Evolutionary conservation across 768 basidiomycete species (phyloP), one percentile per base, ranked within the genome.

Genomic region (Clavaria fumosa): DNA sequence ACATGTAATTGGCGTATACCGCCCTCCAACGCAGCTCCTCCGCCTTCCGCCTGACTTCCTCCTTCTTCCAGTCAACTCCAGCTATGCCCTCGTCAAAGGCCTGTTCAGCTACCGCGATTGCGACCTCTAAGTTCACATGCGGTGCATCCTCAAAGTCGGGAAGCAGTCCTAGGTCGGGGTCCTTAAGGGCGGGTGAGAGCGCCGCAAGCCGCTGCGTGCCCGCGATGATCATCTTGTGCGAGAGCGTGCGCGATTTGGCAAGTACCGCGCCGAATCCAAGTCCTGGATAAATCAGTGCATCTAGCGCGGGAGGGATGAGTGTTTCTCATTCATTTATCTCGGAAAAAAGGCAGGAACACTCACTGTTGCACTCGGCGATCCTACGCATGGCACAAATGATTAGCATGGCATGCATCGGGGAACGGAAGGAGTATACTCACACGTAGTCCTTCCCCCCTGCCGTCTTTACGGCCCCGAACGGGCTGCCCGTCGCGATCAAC

Each of bases 151-250:
- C 65, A 34, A 91, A 75, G 46, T 82, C 78, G 0, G 88, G 84
- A 3, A 91, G 60, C 18, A 91, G 68, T 0, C 76, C 69, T 31
- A 66, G 60, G 44, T 82, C 74, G 0, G 78, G 76, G 49, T 88
- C 75, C 22, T 68, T 66, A 41, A 76, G 61, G 0, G 73, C 85
- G 2, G 85, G 85, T 0, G 84, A 74, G 30, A 90, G 69, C 5
- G 71, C 61, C 0, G 85, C 82, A 24, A 91, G 75, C 9, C 75
- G 69, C 19, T 62, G 66, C 0, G 83, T 74, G 6, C 81, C 86
- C 2, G 79, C 79, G 27, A 86, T 75, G 53, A 91, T 80, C 88
- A 91, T 89, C n/a, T 66, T 70, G 53, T 88, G 82, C 1, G 81
- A 77, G 47, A 91, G 64, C 5, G 51, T 56, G 4, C 68, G 62